Conservation (phyloP, 2,329 filamentous ascomycete species). For the Fonsecaea monophora region DNA sequence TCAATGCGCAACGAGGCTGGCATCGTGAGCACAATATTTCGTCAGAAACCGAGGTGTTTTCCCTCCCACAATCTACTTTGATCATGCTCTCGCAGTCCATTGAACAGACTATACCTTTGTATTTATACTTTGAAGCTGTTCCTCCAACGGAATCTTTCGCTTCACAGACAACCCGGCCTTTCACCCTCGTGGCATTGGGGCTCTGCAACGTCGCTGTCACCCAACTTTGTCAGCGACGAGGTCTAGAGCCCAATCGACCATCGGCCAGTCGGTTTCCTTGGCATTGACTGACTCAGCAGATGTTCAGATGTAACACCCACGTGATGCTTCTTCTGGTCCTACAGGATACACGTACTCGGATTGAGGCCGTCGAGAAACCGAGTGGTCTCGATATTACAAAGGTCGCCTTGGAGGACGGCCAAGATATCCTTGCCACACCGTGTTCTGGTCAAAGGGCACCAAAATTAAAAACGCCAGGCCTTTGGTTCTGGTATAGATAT, state of each 20-base stretch:
- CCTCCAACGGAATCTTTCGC: background rate
- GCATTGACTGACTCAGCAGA: slow-evolving; percentile 1
- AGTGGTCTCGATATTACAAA: background rate
- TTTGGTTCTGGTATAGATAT: no score
- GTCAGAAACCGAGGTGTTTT: background rate
- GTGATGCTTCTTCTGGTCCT: background rate
- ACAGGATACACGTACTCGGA: background rate
- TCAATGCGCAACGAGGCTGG: slow-evolving; percentile 35
- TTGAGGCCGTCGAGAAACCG: background rate
- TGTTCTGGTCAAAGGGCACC: no score
- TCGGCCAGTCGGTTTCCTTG: background rate
- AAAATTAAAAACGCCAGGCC: no score
- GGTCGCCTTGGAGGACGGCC: background rate
- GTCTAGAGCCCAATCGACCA: slow-evolving; percentile 5
- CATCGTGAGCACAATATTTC: slow-evolving; percentile 15
- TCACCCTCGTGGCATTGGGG: background rate
- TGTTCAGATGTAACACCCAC: background rate
- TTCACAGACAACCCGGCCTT: background rate
- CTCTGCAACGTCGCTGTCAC: background rate
- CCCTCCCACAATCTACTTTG: background rate
- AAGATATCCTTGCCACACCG: background rate
- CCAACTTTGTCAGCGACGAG: slow-evolving; percentile 19
- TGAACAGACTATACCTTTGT: no score
- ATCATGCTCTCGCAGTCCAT: background rate
- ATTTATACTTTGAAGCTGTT: slow-evolving; percentile 1